Evolutionary conservation across 495 filamentous ascomycete genomes (phyloP), one percentile per base, ranked within the genome.

Genomic region (Penicillium alfredii): DNA sequence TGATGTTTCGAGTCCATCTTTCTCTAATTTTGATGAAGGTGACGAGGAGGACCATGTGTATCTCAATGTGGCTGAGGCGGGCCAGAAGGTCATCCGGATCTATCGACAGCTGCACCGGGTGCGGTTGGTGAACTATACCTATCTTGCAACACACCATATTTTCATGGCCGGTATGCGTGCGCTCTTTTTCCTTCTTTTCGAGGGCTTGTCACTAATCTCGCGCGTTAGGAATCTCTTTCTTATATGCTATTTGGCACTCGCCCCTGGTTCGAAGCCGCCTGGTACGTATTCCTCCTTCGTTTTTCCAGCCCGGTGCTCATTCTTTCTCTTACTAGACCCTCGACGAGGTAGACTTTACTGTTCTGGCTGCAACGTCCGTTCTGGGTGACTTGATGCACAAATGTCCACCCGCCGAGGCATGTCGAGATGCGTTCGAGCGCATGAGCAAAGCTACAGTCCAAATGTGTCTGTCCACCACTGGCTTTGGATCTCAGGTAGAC

Each of bases 171-270:
- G 80, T 80, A 69, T 51, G 64, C 47, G 12, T 18, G 37, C 18
- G n/a, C 12, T 29, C 12, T 13, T 13, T 23, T 8, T 4, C 5
- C 14, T 3, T 31, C 17, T 8, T 8, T 23, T 38, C 18, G 38
- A 38, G 41, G 28, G 40, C 11, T 26, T 11, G 3, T 23, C 30
- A 26, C 36, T 60, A 20, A 60, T 24, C 10, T 13, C 38, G 5
- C 11, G 15, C 10, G 4, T 8, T 40, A 82, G 78, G 89, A 13
- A 94, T 96, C 33, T 92, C 90, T 4, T 97, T 95, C 57, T 74
- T 97, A 4, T 97, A 94, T 56, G 88, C 92, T 10, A 90, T 97
- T 27, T 97, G 90, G 90, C 92, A 97, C 56, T 95, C 90, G 6
- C 78, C 86, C 22, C 72, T 84, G 30, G 90, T 96, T 11, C 74